Base-by-base conservation (phyloP, 768 basidiomycete genomes). In the Russula brevipes region DNA sequence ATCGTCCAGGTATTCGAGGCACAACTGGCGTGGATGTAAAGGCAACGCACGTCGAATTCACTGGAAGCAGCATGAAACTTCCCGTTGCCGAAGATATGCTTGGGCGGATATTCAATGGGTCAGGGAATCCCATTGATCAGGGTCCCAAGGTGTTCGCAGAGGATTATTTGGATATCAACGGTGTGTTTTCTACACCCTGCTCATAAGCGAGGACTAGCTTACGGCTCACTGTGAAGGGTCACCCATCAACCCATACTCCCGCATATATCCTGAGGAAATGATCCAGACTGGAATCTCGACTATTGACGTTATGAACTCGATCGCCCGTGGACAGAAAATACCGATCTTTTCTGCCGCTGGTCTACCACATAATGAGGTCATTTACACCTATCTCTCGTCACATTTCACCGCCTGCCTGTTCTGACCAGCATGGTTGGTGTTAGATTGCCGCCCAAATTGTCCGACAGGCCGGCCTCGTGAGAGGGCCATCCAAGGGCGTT, bases 221-320 rank as follows among this genome's bases (percentile, higher is more conserved):
- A 49, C 35, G 30, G 35, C 62, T 39, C 54, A 67, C 39, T 49
- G 9, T 5, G 33, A 67, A 96, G 95, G 95, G 65, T 96, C 94
- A 5, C 97, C 97, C 49, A 99, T 98, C 78, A 99, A 96, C 75
- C 94, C 94, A 24, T 96, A 87, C 76, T 92, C 91, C 66, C 94
- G 97, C 74, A 98, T 98, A 79, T 98, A 99, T 79, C 97, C 97
- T 64, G 97, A 98, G 77, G 97, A 99, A 78, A 99, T 99, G 97
- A 98, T 99, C 67, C 97, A 99, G 76, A 99, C 97, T 41, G 97
- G 97, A 77, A 98, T 98, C 72, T 99, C 97, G 49, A 99, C 97
- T 31, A 95, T 96, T 72, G 94, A 96, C 74, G 85, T 85, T 47
- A 96, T 96, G 94, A 95, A 99, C 78, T 96, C 96, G 61, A 99